phyloP scores from a whole-genome alignment of 2,329 filamentous ascomycete genomes.

The Stromatinia cepivora region DNA sequence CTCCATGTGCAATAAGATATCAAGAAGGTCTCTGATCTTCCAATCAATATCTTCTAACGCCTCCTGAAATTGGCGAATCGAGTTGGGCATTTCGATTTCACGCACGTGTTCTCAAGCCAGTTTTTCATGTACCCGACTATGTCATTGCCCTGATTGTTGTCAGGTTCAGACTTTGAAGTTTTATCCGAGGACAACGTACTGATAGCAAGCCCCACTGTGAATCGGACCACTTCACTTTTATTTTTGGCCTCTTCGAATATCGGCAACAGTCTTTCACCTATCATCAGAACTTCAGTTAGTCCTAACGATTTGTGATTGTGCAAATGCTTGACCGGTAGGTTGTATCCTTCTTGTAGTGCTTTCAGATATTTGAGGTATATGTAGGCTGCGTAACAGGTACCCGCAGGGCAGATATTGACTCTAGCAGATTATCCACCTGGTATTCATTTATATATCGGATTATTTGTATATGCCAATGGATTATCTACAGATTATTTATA shows the following conservation, averaged over 20 bases:
- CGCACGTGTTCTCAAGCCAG: neutral
- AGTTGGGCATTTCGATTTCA: neutral
- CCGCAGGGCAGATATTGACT: no score
- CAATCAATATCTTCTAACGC: neutral
- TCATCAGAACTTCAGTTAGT: neutral
- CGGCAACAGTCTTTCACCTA: neutral
- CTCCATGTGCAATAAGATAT: neutral
- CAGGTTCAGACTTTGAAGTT: neutral
- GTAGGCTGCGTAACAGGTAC: no score
- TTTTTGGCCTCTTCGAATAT: neutral
- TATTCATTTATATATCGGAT: no score
- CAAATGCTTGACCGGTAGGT: accelerated
- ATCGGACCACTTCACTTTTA: neutral
- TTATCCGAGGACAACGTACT: neutral
- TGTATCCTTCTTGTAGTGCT: neutral
- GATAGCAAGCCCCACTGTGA: neutral
- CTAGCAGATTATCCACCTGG: no score
- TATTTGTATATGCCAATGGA: no score
- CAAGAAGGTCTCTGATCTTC: neutral
- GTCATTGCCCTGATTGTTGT: no score
- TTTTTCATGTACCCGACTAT: neutral
- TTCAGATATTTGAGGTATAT: neutral
- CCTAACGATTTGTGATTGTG: neutral
- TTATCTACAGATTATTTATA: no score
- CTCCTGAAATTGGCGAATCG: neutral